Conservation (phyloP, 306 rosid genomes). For the Arachis stenosperma region DNA sequence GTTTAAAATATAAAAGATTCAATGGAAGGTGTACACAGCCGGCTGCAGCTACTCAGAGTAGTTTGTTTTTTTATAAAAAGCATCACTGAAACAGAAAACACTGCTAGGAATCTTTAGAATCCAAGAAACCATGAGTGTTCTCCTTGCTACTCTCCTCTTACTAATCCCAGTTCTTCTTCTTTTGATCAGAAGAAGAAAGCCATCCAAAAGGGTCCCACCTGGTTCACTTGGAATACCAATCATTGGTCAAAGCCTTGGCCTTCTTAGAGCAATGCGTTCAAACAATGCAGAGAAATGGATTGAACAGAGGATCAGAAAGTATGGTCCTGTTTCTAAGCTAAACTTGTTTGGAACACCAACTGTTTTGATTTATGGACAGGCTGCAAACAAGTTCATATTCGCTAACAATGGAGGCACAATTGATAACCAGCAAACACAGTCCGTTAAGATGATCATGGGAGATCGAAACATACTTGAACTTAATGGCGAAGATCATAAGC, state of each 20-base stretch:
- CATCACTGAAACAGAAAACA: not conserved
- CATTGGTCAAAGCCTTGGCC: conserved; percentile 66
- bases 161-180: conserved; percentile 54
- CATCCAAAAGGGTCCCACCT: conserved; percentile 62
- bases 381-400: conserved; percentile 73
- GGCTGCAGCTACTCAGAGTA: not conserved
- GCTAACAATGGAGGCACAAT: conserved; percentile 14
- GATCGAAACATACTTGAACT: conserved; percentile 58
- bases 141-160: conserved; percentile 42
- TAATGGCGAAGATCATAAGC: conserved; percentile 62
- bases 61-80: not conserved
- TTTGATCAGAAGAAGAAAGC: conserved; percentile 49
- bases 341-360: conserved; percentile 76
- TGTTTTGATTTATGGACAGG: conserved; percentile 67
- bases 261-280: conserved; percentile 61
- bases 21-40: not conserved
- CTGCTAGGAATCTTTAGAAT: not conserved
- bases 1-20: not conserved
- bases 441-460: conserved; percentile 56
- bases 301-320: conserved; percentile 54
- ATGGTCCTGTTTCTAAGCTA: conserved; percentile 76
- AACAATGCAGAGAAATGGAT: conserved; percentile 76
- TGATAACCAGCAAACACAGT: conserved; percentile 53
- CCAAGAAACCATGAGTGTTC: conserved; percentile 42
- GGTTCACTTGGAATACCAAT: conserved; percentile 77